Base-by-base conservation (phyloP, 805 yeast genomes). In the Metschnikowia continentalis region DNA sequence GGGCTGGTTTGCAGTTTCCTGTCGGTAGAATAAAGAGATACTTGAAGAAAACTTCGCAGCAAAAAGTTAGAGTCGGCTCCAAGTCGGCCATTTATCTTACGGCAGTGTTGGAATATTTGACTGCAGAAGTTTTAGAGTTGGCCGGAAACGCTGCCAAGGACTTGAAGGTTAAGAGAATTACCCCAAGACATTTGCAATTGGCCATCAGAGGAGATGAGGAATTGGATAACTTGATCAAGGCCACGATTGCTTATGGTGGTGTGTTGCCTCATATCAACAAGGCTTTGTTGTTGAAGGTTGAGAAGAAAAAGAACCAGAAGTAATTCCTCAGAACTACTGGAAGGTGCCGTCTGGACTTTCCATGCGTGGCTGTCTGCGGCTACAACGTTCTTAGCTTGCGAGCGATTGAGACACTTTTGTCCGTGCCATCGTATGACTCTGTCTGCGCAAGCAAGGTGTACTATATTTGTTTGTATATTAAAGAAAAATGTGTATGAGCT, bases 11-110 rank as follows among this genome's bases (percentile, higher is more conserved):
- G 68, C 94, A 87, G 69, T 94, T 94, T 76, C 99, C 99, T 46
- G 98, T 95, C 36, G 99, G 99, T 54, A 90, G 99, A 85, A 90
- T 94, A 62, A 92, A 94, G 82, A 84, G 99, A 77, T 92, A 90
- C 69, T 79, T 94, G 71, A 59, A 56, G 78, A 85, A 80, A 70
- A 88, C 86, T 58, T 96, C 96, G 19, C 94, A 89, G 68, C 89
- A 88, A 72, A 80, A 80, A 61, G 73, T 80, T 57, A 71, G 96
- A 70, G 95, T 90, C 45, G 96, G 96, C 52, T 87, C 69, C 72
- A 86, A 73, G 72, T 79, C 97, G 40, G 98, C 99, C 46, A 92
- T 64, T 49, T 64, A 64, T 58, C 61, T 64, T 56, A 64, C 68
- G 15, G 68, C 68, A 0, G 68, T 64, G 38, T 63, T 64, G 55